Evolutionary conservation across 1,284 basidiomycete species (phyloP).

Genomic region (Rugosomyces carneus): DNA sequence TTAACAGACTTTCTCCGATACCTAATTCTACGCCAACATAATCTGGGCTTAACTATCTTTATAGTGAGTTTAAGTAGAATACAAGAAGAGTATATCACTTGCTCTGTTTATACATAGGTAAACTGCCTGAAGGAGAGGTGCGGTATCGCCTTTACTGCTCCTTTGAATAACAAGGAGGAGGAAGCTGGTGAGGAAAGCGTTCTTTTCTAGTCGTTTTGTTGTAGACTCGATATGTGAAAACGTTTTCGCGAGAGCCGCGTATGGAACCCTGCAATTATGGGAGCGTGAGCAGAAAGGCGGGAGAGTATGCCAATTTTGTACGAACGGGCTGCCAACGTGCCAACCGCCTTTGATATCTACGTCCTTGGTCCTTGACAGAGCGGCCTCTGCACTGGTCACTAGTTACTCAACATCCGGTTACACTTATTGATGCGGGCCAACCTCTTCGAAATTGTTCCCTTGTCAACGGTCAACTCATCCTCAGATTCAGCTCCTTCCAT

Average conservation of each 20-base stretch:
- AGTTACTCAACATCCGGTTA: neutral
- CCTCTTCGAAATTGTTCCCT: conserved; percentile 53
- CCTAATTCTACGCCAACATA: conserved; percentile 96
- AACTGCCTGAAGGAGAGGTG: conserved; percentile 79
- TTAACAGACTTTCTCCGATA: conserved; percentile 90
- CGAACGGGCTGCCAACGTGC: conserved; percentile 83
- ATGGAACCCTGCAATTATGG: conserved; percentile 68
- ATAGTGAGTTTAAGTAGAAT: conserved; percentile 8
- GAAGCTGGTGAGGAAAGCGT: conserved; percentile 82
- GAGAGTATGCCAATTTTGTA: conserved; percentile 14
- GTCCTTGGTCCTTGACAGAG: conserved; percentile 56
- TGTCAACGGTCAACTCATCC: conserved; percentile 30
- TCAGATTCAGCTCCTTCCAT: conserved; percentile 41
- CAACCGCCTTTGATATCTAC: conserved; percentile 82
- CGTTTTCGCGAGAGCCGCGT: conserved; percentile 84
- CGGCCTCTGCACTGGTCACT: conserved; percentile 60
- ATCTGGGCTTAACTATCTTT: conserved; percentile 82
- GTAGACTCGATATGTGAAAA: conserved; percentile 93
- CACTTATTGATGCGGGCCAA: conserved; percentile 26
- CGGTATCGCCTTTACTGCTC: conserved; percentile 63
- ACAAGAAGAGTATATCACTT: conserved; percentile 20
- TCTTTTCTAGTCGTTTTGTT: conserved; percentile 94
- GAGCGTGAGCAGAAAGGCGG: neutral
- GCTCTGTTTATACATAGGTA: conserved; percentile 98
- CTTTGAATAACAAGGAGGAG: conserved; percentile 86